phyloP scores from a whole-genome alignment of 2,329 filamentous ascomycete species.

The Teratosphaeria epicoccoides region DNA sequence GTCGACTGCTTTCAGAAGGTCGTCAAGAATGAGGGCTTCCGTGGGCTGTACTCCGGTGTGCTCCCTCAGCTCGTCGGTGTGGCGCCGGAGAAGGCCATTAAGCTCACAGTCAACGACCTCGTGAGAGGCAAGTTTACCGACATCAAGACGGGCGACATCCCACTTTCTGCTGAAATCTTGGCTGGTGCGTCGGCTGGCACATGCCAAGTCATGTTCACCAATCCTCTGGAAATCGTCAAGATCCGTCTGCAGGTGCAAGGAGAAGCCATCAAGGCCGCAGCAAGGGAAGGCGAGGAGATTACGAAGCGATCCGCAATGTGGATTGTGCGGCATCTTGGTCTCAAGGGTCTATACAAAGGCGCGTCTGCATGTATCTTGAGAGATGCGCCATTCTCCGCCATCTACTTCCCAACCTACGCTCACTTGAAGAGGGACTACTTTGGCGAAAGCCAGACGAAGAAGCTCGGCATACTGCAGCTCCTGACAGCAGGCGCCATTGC shows the following conservation, averaged over 20 bases:
- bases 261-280: conserved; percentile 68
- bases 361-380: conserved; percentile 87
- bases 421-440: conserved; percentile 92
- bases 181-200: conserved; percentile 82
- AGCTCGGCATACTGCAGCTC: conserved; percentile 80
- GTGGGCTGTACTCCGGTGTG: conserved; percentile 86
- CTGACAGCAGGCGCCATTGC: conserved; percentile 84
- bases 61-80: conserved; percentile 92
- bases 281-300: conserved; percentile 64
- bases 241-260: conserved; percentile 96
- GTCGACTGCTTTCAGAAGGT: conserved; percentile 92
- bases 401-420: conserved; percentile 96
- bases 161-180: conserved; percentile 60
- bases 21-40: conserved; percentile 79
- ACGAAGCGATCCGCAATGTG: conserved; percentile 90
- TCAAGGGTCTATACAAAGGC: conserved; percentile 92
- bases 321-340: conserved; percentile 91
- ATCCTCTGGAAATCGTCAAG: conserved; percentile 97
- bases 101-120: conserved; percentile 94
- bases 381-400: conserved; percentile 94
- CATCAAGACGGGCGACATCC: conserved; percentile 62
- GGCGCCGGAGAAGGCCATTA: conserved; percentile 98
- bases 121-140: conserved; percentile 68
- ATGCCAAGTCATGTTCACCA: conserved; percentile 97
- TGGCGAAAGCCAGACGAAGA: conserved; percentile 77